These are phyloP conservation scores for Elaeis oleifera DNA, from an alignment of 202 grass and related monocot genomes.

Conservation along the genomic window DNA sequence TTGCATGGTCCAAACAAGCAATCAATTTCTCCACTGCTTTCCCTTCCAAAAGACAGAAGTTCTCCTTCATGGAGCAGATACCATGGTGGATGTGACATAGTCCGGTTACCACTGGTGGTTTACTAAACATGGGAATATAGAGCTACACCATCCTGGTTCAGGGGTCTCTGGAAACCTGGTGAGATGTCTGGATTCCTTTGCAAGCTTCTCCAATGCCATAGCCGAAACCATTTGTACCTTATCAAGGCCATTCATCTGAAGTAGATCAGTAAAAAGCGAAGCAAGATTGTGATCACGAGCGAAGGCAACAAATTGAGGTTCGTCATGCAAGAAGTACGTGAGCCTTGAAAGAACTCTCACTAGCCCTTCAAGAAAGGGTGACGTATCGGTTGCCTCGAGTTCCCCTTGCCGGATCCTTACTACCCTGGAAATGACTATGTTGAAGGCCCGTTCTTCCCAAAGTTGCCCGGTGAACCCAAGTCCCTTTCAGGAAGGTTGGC, in stretches of 20 bases:
- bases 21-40: constrained; percentile 60
- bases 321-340: constrained; percentile 46
- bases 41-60: constrained; percentile 65
- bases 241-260: constrained; percentile 50
- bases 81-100: constrained; percentile 51
- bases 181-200: constrained; percentile 50
- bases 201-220: constrained; percentile 55
- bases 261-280: constrained; percentile 50
- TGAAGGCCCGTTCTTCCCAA: constrained; percentile 58
- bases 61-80: constrained; percentile 49
- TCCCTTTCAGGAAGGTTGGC: constrained; percentile 54
- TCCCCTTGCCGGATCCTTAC: constrained; percentile 39
- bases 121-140: constrained; percentile 19
- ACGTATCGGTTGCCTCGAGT: constrained; percentile 29
- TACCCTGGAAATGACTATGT: constrained; percentile 39
- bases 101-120: constrained; percentile 16
- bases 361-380: constrained; percentile 39
- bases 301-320: constrained; percentile 30
- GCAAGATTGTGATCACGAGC: constrained; percentile 52
- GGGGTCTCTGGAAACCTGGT: constrained; percentile 30
- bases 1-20: constrained; percentile 49
- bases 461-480: constrained; percentile 40
- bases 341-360: constrained; percentile 49
- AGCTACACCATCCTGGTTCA: constrained; percentile 24
- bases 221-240: constrained; percentile 51